Base-by-base conservation (phyloP, 192 early-diverging fungal species). In the Geosiphon pyriformis region DNA sequence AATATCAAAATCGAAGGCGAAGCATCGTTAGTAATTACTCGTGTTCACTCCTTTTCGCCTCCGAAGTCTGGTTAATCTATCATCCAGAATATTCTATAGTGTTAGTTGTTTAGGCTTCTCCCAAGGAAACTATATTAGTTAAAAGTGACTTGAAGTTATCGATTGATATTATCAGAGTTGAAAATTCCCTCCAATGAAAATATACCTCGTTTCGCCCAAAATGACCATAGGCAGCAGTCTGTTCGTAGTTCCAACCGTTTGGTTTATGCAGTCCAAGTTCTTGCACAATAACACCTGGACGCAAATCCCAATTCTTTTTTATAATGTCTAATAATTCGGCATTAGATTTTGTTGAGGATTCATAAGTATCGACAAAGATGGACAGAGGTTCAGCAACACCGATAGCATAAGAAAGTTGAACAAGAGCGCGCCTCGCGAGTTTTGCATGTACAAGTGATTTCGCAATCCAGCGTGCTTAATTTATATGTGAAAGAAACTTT, bases 241-340 rank as follows among this genome's bases (percentile, higher is more conserved):
- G 81, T 75, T 86, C 84, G 89, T 98, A 99, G 81, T 92, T 92
- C 64, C 64, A 66, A 42, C 53, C 64, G 27, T 46, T 15, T 76
- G 96, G 96, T 85, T 94, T 91, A 89, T 90, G 95, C 66, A 99
- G 89, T 76, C 98, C 90, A 59, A 99, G 87, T 83, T 97, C 92
- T 85, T 94, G 89, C 82, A 96, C 95, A 74, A 99, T 96, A 74
- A 90, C 87, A 82, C 96, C 96, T 49, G 96, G 96, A 62, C 95
- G 94, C 74, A 99, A 89, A 79, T 99, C 94, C 77, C 95, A 99
- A 92, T 98, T 99, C 74, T 90, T 87, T 83, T 93, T 91, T 83
- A 99, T 88, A 76, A 99, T 96, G 56, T 79, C 72, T 58, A 99
- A 85, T 32, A 99, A 78, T 80, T 99, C 95, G 50, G 80, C 81